phyloP scores from a whole-genome alignment of 2,329 filamentous ascomycete genomes.

The Colletotrichum echinochloae region DNA sequence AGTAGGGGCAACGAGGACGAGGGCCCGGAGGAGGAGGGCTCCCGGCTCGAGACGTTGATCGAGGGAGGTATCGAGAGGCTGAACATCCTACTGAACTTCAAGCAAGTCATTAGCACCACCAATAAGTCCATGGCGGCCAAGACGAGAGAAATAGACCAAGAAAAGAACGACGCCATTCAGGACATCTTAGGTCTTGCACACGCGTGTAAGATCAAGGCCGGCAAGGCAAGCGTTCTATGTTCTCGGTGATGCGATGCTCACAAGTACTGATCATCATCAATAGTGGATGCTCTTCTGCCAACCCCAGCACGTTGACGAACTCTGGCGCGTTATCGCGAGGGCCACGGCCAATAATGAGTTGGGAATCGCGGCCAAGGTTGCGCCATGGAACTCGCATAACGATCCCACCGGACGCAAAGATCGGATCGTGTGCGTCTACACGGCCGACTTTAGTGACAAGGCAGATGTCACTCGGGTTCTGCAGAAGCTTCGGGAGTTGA shows the following conservation, averaged over 20 bases:
- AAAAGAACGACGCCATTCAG: constrained; percentile 60
- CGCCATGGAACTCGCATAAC: constrained; percentile 59
- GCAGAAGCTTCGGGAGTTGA: constrained; percentile 69
- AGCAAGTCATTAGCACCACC: constrained; percentile 58
- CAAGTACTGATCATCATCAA: background rate
- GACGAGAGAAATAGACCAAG: constrained; percentile 61
- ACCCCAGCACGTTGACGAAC: constrained; percentile 64
- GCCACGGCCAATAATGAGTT: constrained; percentile 77
- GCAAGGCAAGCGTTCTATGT: constrained; percentile 66
- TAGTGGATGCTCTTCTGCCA: constrained; percentile 82
- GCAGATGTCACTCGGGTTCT: constrained; percentile 78
- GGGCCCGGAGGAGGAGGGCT: constrained; percentile 58
- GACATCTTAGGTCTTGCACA: constrained; percentile 73
- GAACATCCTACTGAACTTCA: constrained; percentile 59
- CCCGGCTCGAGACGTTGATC: constrained; percentile 62
- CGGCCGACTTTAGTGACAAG: constrained; percentile 76
- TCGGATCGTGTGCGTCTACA: constrained; percentile 82
- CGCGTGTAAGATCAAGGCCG: constrained; percentile 67
- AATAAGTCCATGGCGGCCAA: constrained; percentile 52
- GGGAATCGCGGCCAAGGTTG: constrained; percentile 80
- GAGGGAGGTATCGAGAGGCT: constrained; percentile 65
- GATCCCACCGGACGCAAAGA: constrained; percentile 55
- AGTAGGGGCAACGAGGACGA: constrained; percentile 63
- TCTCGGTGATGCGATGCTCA: background rate
- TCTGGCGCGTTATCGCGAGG: constrained; percentile 75